Conservation (phyloP, 176 grass and related monocot species). For the Carex pumila region DNA sequence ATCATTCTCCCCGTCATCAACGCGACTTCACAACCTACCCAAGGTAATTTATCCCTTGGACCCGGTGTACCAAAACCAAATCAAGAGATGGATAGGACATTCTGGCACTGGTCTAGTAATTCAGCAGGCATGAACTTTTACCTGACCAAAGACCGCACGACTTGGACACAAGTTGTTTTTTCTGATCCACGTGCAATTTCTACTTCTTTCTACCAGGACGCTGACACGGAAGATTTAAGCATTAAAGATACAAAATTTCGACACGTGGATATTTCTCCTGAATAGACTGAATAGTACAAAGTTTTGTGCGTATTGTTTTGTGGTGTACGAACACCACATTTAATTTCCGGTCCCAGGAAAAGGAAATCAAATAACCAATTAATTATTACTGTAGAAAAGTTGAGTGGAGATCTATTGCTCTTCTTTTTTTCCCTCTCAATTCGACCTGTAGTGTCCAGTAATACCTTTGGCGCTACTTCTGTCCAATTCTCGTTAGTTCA, state of each 20-base stretch:
- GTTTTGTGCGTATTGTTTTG: neutral
- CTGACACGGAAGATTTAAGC: neutral
- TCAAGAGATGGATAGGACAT: neutral
- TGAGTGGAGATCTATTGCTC: neutral
- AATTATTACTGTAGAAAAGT: slow-evolving; percentile 15
- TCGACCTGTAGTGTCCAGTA: neutral
- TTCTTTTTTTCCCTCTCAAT: neutral
- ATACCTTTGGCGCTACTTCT: neutral
- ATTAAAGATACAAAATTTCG: neutral
- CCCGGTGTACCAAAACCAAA: neutral
- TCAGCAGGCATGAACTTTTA: neutral
- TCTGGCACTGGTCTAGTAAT: neutral
- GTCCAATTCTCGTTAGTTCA: neutral
- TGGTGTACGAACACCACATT: neutral
- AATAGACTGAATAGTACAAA: neutral
- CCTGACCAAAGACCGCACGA: neutral
- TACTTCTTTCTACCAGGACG: neutral
- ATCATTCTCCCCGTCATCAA: slow-evolving; percentile 36
- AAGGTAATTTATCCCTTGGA: neutral
- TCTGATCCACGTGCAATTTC: neutral
- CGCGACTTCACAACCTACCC: slow-evolving; percentile 43
- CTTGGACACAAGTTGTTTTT: neutral
- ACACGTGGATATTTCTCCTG: neutral
- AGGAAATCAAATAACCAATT: neutral
- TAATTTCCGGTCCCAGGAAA: neutral